Conservation (phyloP, 2,329 filamentous ascomycete species). For the Colletotrichum gloeosporioides region DNA sequence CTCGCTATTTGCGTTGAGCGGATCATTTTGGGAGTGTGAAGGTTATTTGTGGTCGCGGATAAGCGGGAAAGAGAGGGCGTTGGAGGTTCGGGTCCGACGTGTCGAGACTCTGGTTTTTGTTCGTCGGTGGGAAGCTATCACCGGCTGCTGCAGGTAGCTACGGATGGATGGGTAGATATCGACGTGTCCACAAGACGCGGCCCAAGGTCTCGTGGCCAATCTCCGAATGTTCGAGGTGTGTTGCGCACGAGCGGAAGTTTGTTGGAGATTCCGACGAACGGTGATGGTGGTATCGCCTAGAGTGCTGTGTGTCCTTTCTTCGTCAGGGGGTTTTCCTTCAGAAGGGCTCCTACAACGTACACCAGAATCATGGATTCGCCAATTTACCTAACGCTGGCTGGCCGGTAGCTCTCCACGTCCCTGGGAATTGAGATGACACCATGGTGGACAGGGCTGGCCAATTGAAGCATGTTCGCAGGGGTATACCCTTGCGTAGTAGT, state of each 20-base stretch:
- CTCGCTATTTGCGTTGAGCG: slow-evolving; percentile 92
- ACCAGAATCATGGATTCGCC: slow-evolving; percentile 10
- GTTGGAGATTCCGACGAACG: neutral
- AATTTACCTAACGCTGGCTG: neutral
- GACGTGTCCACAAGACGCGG: slow-evolving; percentile 9
- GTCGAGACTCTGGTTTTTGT: neutral
- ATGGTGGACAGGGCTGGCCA: slow-evolving; percentile 10
- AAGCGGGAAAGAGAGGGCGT: neutral
- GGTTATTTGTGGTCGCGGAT: neutral
- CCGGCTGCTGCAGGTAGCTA: neutral
- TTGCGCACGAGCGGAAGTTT: neutral
- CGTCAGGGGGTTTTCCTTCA: neutral
- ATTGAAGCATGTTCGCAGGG: neutral
- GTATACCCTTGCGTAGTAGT: neutral
- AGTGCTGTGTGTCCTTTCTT: slow-evolving; percentile 1
- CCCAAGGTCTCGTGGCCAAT: neutral
- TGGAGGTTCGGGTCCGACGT: neutral
- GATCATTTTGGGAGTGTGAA: slow-evolving; percentile 65
- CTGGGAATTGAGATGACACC: slow-evolving; percentile 12
- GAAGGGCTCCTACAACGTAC: neutral
- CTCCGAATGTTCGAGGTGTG: neutral
- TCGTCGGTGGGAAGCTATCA: slow-evolving; percentile 2
- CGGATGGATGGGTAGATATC: neutral
- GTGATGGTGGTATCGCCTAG: neutral
- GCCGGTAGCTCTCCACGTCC: neutral